Evolutionary conservation across 2,329 filamentous ascomycete species (phyloP), one percentile per base, ranked within the genome.

Genomic region (Aspergillus felis): DNA sequence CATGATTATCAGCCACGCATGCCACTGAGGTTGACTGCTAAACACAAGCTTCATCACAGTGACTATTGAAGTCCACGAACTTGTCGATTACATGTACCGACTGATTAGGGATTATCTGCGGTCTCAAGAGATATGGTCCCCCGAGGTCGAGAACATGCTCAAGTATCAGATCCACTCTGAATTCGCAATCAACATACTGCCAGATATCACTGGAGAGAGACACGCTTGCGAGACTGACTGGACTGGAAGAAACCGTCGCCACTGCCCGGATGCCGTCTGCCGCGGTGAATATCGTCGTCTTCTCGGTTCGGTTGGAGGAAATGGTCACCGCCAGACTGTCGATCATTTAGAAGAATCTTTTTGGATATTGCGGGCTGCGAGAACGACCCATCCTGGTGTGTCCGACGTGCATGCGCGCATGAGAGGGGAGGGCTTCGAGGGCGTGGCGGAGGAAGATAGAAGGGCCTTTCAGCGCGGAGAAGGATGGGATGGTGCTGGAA

Each of bases 201-300:
- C 48, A 2, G 10, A 42, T 9, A 50, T 61, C 32, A 59, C 61
- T 2, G 67, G 67, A 1, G 17, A 59, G 20, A 62, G 68, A 27
- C 70, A 74, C 52, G 72, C 71, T 12, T 74, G 70, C 44, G 55
- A 66, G 42, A 65, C 65, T 4, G 72, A 74, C 53, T 74, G 72
- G 71, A 55, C 58, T 12, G 71, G 72, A 14, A 50, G 46, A 20
- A 64, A 63, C 49, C 56, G 60, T 4, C 62, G 65, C 48, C 59
- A 61, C 56, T 74, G 70, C 51, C 51, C 20, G 1, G 67, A 74
- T 54, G 32, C 58, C 5, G 56, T 58, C 27, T 73, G 70, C 57
- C 52, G 57, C 4, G n/a, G 28, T 8, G 71, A 74, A 53, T 60
- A 61, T 42, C 56, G 27, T 41, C 53, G 51, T 22, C 53, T 64